These are phyloP conservation scores for Xylogone sp. DNA, from an alignment of 2,329 filamentous ascomycete genomes.

Conservation along the genomic window DNA sequence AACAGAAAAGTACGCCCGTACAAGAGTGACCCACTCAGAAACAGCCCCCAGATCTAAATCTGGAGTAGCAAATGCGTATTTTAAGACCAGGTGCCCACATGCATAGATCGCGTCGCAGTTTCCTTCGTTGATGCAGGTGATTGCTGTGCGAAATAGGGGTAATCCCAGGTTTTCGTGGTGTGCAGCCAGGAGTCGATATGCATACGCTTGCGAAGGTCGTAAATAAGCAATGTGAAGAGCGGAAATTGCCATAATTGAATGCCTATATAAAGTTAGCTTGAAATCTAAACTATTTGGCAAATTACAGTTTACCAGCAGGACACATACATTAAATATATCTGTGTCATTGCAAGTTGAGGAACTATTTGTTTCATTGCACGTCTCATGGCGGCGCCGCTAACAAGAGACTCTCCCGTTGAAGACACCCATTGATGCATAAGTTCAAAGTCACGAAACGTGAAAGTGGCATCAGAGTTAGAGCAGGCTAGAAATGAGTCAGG, in stretches of 20 bases:
- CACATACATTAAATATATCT: constrained; percentile 42
- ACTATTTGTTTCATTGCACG: constrained; percentile 43
- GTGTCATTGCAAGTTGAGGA: constrained; percentile 50
- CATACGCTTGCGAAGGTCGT: not conserved
- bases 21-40: not conserved
- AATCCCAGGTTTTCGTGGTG: not conserved
- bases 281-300: not conserved
- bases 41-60: not conserved
- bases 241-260: not conserved
- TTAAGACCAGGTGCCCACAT: not conserved
- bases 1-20: not conserved
- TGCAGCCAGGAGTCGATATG: not conserved
- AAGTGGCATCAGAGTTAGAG: not conserved
- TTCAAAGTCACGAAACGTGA: not conserved
- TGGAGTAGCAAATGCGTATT: not conserved
- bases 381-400: not conserved
- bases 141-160: not conserved
- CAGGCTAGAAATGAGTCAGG: not conserved
- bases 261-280: not conserved
- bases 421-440: not conserved
- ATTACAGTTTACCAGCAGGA: not conserved
- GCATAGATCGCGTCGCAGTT: not conserved
- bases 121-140: not conserved
- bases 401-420: not conserved
- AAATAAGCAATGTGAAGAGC: not conserved